These are phyloP conservation scores for Zygoascus hellenicus DNA, from an alignment of 1,139 yeast genomes.

Conservation along the genomic window DNA sequence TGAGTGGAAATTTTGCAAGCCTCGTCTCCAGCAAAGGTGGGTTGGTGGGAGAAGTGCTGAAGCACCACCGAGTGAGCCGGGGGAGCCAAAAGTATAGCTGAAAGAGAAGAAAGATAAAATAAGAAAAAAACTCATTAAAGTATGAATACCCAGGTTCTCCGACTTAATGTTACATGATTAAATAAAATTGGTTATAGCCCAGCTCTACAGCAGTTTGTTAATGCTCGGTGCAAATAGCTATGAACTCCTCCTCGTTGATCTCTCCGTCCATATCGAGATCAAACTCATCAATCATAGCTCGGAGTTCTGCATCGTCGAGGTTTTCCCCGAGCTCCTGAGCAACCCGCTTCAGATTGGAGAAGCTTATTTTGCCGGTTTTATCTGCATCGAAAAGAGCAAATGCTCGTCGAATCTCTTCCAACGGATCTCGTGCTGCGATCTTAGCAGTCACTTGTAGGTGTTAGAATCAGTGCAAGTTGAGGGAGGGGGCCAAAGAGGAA, in stretches of 20 bases:
- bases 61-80: background rate
- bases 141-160: background rate
- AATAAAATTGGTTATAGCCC: background rate
- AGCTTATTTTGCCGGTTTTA: slow-evolving; percentile 71
- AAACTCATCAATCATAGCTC: slow-evolving; percentile 97
- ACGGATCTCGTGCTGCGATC: slow-evolving; percentile 80
- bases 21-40: background rate
- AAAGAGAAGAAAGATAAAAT: background rate
- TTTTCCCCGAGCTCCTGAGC: slow-evolving; percentile 93
- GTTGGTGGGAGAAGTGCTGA: too few relatives aligned
- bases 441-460: slow-evolving; percentile 59
- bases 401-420: slow-evolving; percentile 88
- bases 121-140: background rate
- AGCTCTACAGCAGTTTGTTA: slow-evolving; percentile 14
- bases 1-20: background rate
- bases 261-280: slow-evolving; percentile 97
- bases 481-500: background rate
- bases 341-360: slow-evolving; percentile 78
- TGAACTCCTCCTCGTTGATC: slow-evolving; percentile 88
- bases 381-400: slow-evolving; percentile 89
- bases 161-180: background rate
- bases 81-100: background rate
- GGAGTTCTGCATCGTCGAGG: slow-evolving; percentile 82
- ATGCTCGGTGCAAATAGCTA: slow-evolving; percentile 74
- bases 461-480: background rate